Evolutionary conservation across 306 rosid genomes (phyloP).

Genomic region (Malus domestica): ASM211411v1 NC_041794.1:25818001-25818500

Average conservation of each 20-base stretch:
- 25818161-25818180: slow-evolving; percentile 88
- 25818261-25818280: slow-evolving; percentile 52
- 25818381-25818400: slow-evolving; percentile 51
- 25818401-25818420: slow-evolving; percentile 42
- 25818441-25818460: slow-evolving; percentile 58
- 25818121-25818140: slow-evolving; percentile 86
- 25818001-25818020: slow-evolving; percentile 64
- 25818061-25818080: slow-evolving; percentile 98
- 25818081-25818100: slow-evolving; percentile 93
- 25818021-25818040: slow-evolving; percentile 96
- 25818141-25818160: slow-evolving; percentile 93
- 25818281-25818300: slow-evolving; percentile 63
- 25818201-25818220: slow-evolving; percentile 83
- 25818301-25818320: slow-evolving; percentile 64
- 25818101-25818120: slow-evolving; percentile 82
- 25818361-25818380: slow-evolving; percentile 55
- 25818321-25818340: slow-evolving; percentile 82
- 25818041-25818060: slow-evolving; percentile 99
- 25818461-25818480: slow-evolving; percentile 70
- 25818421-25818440: slow-evolving; percentile 67
- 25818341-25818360: slow-evolving; percentile 58
- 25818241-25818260: slow-evolving; percentile 87
- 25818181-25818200: slow-evolving; percentile 90
- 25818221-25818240: slow-evolving; percentile 88
- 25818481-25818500: slow-evolving; percentile 70